Evolutionary conservation across 176 grass and related monocot species (phyloP), one percentile per base, ranked within the genome.

Genomic region (Oryza rufipogon): DNA sequence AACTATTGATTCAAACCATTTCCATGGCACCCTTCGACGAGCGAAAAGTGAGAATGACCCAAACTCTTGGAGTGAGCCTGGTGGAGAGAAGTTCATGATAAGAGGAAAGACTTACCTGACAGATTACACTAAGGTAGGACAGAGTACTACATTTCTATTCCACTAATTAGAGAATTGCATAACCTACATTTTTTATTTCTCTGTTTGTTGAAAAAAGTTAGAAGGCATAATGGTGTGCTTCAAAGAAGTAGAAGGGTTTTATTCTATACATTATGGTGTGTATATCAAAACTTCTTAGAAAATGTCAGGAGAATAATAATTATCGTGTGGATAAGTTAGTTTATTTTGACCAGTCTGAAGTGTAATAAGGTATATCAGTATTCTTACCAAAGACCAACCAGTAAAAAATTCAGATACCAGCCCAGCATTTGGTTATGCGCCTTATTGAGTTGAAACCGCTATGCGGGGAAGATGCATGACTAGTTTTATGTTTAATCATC

Each of bases 21-120:
- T 98, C 84, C 87, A 85, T 17, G 64, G 91, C 80, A 95, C 89
- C 36, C 80, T 98, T 78, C 63, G 13, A 52, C 89, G 13, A 85
- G 91, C 91, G 0, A 95, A 90, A 83, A 80, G 33, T 0, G 79
- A 93, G 87, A 80, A 84, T 79, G 93, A 95, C 39, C 74, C 85
- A 64, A 98, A 95, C 78, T 98, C 91, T 79, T 98, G 96, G 96
- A 93, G 85, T 83, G 61, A 82, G 74, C 93, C 92, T 81, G 86
- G 87, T 89, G 96, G 92, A 69, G 83, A 95, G 70, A 92, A 88
- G 45, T 98, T 98, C 78, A 98, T 93, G 96, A 98, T 98, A 87
- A 93, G 96, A 90, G 93, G 92, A 85, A 91, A 93, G 72, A 93
- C 91, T 44, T 98, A 98, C 75, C 91, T 98, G 69, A 89, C 85